Evolutionary conservation across 345 rosid species (phyloP).

Genomic region (Acer saccharum): DNA sequence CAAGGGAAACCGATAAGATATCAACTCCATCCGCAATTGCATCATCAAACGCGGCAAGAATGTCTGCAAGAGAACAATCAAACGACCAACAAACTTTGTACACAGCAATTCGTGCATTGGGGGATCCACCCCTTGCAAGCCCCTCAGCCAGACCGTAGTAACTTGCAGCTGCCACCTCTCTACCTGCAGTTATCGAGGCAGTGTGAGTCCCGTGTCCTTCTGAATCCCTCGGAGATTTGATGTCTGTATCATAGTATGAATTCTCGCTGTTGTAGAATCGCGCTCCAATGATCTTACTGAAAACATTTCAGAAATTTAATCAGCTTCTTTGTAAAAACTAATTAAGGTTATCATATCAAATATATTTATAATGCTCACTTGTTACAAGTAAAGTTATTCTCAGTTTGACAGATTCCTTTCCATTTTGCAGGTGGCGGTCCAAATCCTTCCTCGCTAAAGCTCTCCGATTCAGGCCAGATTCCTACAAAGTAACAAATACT

Average conservation of each 20-base stretch:
- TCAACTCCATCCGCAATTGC: slow-evolving; percentile 33
- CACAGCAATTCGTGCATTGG: slow-evolving; percentile 23
- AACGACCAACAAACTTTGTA: slow-evolving; percentile 32
- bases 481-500: background rate
- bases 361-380: background rate
- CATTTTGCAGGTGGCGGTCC: background rate
- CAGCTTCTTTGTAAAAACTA: background rate
- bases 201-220: slow-evolving; percentile 36
- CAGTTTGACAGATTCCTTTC: background rate
- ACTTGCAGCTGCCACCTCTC: slow-evolving; percentile 21
- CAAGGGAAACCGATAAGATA: slow-evolving; percentile 29
- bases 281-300: slow-evolving; percentile 16
- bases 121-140: slow-evolving; percentile 26
- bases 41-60: slow-evolving; percentile 34
- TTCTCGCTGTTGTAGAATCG: slow-evolving; percentile 8
- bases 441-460: background rate
- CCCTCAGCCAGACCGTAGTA: slow-evolving; percentile 21
- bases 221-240: slow-evolving; percentile 25
- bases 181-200: slow-evolving; percentile 32
- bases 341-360: background rate
- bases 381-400: background rate
- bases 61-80: slow-evolving; percentile 28
- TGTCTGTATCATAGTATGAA: background rate
- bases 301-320: background rate
- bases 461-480: background rate